These are phyloP conservation scores for Drosera spatulata DNA, from an alignment of 179 eudicot genomes.

Conservation along the genomic window DNA sequence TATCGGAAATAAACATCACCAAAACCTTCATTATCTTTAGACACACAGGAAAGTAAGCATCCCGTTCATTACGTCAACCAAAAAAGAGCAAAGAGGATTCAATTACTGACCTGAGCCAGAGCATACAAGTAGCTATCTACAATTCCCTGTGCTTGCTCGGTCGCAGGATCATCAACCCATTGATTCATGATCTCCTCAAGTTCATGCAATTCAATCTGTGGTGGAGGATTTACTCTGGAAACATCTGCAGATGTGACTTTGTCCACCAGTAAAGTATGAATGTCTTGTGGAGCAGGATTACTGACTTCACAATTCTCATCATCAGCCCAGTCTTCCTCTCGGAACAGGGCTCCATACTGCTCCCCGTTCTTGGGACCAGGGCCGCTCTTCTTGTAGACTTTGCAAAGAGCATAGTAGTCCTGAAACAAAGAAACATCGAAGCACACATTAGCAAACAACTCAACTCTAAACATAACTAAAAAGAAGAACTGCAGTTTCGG, in stretches of 20 bases:
- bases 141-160: conserved; percentile 18
- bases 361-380: conserved; percentile 94
- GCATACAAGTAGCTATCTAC: background rate
- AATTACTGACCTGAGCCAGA: conserved; percentile 20
- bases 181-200: conserved; percentile 40
- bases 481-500: background rate
- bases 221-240: conserved; percentile 9
- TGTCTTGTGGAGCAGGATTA: conserved; percentile 8
- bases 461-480: background rate
- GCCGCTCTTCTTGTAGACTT: conserved; percentile 86
- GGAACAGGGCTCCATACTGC: conserved; percentile 94
- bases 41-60: background rate
- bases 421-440: background rate
- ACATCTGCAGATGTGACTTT: conserved; percentile 10
- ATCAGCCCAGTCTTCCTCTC: conserved; percentile 89
- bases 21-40: too few relatives aligned
- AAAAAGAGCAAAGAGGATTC: background rate
- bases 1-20: too few relatives aligned
- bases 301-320: conserved; percentile 21
- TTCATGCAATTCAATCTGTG: conserved; percentile 15
- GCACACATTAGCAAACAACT: background rate
- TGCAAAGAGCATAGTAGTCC: conserved; percentile 68
- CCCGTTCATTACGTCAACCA: background rate
- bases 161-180: conserved; percentile 18
- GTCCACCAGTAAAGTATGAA: conserved; percentile 14